These are phyloP conservation scores for Lepidium campestre DNA, from an alignment of 441 rosid genomes.

Conservation along the genomic window DNA sequence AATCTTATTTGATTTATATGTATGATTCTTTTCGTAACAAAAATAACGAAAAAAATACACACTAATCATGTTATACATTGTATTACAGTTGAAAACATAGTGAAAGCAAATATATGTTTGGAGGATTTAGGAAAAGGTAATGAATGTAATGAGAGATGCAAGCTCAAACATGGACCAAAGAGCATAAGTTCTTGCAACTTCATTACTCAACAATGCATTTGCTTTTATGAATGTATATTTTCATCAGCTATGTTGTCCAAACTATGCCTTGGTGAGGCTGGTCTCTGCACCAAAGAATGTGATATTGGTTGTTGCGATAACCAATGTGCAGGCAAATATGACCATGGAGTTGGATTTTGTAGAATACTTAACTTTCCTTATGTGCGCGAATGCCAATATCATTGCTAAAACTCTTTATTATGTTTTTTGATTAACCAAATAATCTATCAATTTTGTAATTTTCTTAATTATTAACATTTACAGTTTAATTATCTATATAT, in stretches of 20 bases:
- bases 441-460: no score
- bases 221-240: neutral
- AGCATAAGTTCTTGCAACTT: neutral
- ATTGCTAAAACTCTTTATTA: neutral
- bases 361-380: neutral
- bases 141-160: conserved; percentile 16
- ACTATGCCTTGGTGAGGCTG: conserved; percentile 6
- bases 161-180: neutral
- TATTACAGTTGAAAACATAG: neutral
- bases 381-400: conserved; percentile 18
- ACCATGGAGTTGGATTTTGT: conserved; percentile 16
- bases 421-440: neutral
- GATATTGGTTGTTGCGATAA: neutral
- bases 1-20: no score
- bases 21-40: neutral
- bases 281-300: neutral
- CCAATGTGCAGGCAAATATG: conserved; percentile 11
- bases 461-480: no score
- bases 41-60: no score
- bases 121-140: neutral
- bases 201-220: neutral
- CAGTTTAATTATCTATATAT: no score
- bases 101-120: neutral
- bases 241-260: neutral
- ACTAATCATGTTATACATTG: neutral